A percentile compares a stretch with the other conserved stretches of the same genome.
Conservation (phyloP, 1,284 basidiomycete species). For the Neonothopanus nambi region DNA sequence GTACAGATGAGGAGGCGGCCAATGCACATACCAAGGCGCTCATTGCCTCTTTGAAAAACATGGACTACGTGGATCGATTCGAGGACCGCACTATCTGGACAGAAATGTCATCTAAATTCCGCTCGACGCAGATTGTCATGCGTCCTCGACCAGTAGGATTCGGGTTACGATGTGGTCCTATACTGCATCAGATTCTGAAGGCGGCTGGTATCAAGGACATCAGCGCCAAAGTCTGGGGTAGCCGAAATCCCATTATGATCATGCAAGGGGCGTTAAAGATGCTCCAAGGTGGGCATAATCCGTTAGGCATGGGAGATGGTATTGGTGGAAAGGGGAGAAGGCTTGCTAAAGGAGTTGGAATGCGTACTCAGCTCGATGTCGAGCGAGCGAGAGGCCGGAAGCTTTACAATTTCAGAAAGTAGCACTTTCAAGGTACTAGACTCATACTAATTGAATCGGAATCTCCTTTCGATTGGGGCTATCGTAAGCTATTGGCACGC, state of each 20-base stretch:
- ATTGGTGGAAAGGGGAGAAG: conserved; percentile 69
- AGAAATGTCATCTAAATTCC: conserved; percentile 83
- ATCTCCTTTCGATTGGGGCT: too few relatives aligned
- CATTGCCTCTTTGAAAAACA: conserved; percentile 75
- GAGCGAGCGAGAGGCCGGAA: conserved; percentile 75
- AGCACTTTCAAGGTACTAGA: not conserved
- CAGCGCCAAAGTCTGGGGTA: conserved; percentile 93
- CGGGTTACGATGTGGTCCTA: conserved; percentile 88
- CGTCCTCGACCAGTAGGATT: conserved; percentile 93
- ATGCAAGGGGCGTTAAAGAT: conserved; percentile 62
- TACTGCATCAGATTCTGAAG: conserved; percentile 86
- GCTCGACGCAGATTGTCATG: conserved; percentile 82
- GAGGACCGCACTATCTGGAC: conserved; percentile 92
- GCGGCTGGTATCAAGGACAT: conserved; percentile 95
- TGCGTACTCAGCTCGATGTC: conserved; percentile 62
- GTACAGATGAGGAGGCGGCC: conserved; percentile 64
- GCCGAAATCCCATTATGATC: conserved; percentile 74
- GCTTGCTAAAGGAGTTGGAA: conserved; percentile 66
- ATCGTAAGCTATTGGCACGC: too few relatives aligned
- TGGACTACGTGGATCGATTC: conserved; percentile 90
- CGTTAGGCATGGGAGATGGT: conserved; percentile 76
- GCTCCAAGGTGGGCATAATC: conserved; percentile 72
- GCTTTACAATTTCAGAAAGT: conserved; percentile 55
- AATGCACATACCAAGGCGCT: conserved; percentile 70
- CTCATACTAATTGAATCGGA: too few relatives aligned